A percentile compares a stretch with the other conserved stretches of the same genome.
phyloP scores from a whole-genome alignment of 257 asterid genomes.

The Solanum megistacrolobum region DNA sequence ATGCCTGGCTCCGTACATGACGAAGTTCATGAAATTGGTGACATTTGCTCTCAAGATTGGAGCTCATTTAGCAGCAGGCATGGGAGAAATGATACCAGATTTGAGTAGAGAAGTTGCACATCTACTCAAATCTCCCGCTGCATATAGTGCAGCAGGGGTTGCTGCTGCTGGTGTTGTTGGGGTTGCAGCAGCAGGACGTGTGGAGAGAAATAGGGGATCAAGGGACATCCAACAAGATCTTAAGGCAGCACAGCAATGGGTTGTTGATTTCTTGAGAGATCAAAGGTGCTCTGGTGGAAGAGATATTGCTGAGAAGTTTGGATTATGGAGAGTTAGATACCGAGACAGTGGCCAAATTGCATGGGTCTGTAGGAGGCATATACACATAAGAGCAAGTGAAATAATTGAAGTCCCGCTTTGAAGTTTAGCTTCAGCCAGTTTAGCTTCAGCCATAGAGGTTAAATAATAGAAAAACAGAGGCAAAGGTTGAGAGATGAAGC shows the following conservation, averaged over 20 bases:
- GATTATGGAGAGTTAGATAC: too few species aligned
- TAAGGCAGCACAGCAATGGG: slow-evolving; percentile 73
- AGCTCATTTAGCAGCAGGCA: slow-evolving; percentile 85
- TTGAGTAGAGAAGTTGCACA: slow-evolving; percentile 70
- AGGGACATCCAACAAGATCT: slow-evolving; percentile 49
- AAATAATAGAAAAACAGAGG: background rate
- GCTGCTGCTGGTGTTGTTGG: slow-evolving; percentile 60
- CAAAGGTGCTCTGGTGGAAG: slow-evolving; percentile 55
- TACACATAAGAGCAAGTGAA: slow-evolving; percentile 54
- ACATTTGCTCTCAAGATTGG: slow-evolving; percentile 88
- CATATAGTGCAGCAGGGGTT: slow-evolving; percentile 61
- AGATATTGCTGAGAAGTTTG: slow-evolving; percentile 39
- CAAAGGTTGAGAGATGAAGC: background rate
- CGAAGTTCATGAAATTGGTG: slow-evolving; percentile 59
- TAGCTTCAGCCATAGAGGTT: too few species aligned
- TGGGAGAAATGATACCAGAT: slow-evolving; percentile 93
- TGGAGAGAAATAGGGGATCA: slow-evolving; percentile 27
- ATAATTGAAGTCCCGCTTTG: slow-evolving; percentile 56
- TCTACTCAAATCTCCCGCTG: slow-evolving; percentile 45
- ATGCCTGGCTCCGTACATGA: slow-evolving; percentile 63
- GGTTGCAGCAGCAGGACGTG: slow-evolving; percentile 40
- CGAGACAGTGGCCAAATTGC: slow-evolving; percentile 48
- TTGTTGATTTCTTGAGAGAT: slow-evolving; percentile 61
- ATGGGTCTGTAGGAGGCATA: slow-evolving; percentile 81
- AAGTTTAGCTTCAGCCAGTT: slow-evolving; percentile 4